Evolutionary conservation across 2,329 filamentous ascomycete genomes (phyloP).

Genomic region (Curvularia spicifera): DNA sequence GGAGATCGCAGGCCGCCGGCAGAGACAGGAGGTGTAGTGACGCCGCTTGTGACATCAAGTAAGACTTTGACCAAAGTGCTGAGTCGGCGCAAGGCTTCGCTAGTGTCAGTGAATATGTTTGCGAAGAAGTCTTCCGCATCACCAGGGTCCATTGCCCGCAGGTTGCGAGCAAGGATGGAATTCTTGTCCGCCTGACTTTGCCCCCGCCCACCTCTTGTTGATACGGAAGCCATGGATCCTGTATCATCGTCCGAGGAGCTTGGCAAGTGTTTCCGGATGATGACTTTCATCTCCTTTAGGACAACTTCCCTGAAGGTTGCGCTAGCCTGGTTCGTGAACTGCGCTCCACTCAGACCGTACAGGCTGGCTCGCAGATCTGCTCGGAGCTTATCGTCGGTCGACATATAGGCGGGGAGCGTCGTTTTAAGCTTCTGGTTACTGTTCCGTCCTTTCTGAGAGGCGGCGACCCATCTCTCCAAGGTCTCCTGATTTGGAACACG

Average conservation of each 20-base stretch:
- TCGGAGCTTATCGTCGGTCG: slow-evolving; percentile 73
- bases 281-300: slow-evolving; percentile 80
- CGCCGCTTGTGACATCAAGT: slow-evolving; percentile 87
- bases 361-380: slow-evolving; percentile 73
- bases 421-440: slow-evolving; percentile 70
- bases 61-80: slow-evolving; percentile 92
- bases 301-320: slow-evolving; percentile 82
- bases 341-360: slow-evolving; percentile 79
- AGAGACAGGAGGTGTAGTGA: slow-evolving; percentile 57
- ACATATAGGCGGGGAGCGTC: slow-evolving; percentile 77
- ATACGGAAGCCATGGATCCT: slow-evolving; percentile 84
- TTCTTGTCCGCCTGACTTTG: slow-evolving; percentile 85
- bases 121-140: slow-evolving; percentile 84
- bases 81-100: slow-evolving; percentile 83
- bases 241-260: slow-evolving; percentile 94
- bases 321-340: slow-evolving; percentile 81
- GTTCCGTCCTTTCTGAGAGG: slow-evolving; percentile 74
- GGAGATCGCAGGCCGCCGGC: slow-evolving; percentile 54
- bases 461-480: slow-evolving; percentile 81
- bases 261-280: slow-evolving; percentile 84
- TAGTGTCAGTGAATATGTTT: slow-evolving; percentile 84
- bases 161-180: slow-evolving; percentile 82
- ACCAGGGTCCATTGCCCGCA: slow-evolving; percentile 80
- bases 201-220: slow-evolving; percentile 73
- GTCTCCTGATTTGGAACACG: slow-evolving; percentile 74